phyloP scores from a whole-genome alignment of 495 filamentous ascomycete genomes.

The Chaetomium cochliodes region DNA sequence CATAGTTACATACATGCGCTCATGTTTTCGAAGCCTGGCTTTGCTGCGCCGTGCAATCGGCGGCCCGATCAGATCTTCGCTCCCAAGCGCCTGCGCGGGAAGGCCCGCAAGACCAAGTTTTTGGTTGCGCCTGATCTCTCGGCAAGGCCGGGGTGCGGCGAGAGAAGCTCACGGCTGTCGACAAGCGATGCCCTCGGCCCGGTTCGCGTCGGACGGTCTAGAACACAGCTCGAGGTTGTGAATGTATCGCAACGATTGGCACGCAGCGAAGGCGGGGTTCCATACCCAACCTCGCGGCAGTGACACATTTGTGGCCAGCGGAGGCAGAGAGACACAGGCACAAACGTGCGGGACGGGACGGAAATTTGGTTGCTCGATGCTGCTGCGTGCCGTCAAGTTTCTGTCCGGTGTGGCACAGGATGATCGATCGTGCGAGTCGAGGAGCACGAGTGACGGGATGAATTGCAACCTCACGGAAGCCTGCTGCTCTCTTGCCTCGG shows the following conservation, averaged over 20 bases:
- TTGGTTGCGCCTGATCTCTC: not conserved
- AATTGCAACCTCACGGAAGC: not conserved
- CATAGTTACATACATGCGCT: too few species aligned
- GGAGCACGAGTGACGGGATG: not conserved
- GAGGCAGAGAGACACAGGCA: not conserved
- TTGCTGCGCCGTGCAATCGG: too few species aligned
- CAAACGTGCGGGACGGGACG: constrained; percentile 15
- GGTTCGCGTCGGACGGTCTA: not conserved
- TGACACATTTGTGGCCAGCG: not conserved
- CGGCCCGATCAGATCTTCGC: not conserved
- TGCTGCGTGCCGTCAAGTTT: constrained; percentile 26
- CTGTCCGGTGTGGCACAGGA: constrained; percentile 13
- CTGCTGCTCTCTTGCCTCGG: not conserved
- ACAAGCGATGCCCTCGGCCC: not conserved
- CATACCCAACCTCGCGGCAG: not conserved
- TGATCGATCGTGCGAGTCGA: not conserved
- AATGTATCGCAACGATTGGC: not conserved
- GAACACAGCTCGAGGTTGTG: not conserved
- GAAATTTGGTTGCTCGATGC: constrained; percentile 24
- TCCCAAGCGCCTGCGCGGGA: not conserved
- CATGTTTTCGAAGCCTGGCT: too few species aligned
- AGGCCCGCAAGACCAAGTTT: not conserved
- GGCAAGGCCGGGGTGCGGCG: not conserved
- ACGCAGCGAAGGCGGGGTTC: not conserved
- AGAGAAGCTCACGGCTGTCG: not conserved